phyloP scores from a whole-genome alignment of 176 grass and related monocot species.

The Guadua angustifolia region DNA sequence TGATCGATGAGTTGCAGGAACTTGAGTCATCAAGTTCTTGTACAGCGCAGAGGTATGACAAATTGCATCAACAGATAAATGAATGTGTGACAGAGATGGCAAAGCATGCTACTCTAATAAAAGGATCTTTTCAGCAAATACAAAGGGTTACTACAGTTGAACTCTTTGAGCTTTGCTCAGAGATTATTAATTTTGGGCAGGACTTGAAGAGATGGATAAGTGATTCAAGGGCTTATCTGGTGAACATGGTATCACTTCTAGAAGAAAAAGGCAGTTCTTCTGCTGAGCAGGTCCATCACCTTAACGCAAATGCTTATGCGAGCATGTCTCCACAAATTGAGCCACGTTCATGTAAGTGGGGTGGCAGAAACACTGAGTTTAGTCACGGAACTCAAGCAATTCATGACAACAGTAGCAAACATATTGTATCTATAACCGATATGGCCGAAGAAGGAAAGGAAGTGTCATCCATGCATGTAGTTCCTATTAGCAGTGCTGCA shows the following conservation, averaged over 20 bases:
- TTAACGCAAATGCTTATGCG: constrained; percentile 37
- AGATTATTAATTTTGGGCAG: constrained; percentile 59
- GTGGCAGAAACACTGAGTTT: neutral
- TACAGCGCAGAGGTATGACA: constrained; percentile 41
- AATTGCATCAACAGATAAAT: constrained; percentile 53
- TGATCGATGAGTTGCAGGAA: constrained; percentile 51
- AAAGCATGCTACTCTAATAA: constrained; percentile 50
- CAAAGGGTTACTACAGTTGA: constrained; percentile 51
- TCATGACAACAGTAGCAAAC: neutral
- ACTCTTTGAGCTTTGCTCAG: constrained; percentile 57
- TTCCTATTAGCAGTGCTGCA: neutral
- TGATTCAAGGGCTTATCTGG: constrained; percentile 60
- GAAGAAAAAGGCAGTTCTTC: constrained; percentile 43
- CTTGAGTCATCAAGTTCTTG: constrained; percentile 58
- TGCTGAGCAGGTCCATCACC: constrained; percentile 37
- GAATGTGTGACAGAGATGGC: constrained; percentile 54
- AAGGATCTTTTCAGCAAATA: constrained; percentile 61
- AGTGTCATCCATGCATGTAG: neutral
- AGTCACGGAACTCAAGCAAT: constrained; percentile 30
- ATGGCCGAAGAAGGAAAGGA: constrained; percentile 13
- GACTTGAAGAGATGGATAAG: constrained; percentile 65
- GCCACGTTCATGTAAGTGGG: constrained; percentile 13
- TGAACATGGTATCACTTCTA: constrained; percentile 46
- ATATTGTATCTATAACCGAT: neutral
- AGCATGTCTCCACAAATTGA: constrained; percentile 36